These are phyloP conservation scores for Wickerhamiella shivajii DNA, from an alignment of 805 yeast species.

Conservation along the genomic window DNA sequence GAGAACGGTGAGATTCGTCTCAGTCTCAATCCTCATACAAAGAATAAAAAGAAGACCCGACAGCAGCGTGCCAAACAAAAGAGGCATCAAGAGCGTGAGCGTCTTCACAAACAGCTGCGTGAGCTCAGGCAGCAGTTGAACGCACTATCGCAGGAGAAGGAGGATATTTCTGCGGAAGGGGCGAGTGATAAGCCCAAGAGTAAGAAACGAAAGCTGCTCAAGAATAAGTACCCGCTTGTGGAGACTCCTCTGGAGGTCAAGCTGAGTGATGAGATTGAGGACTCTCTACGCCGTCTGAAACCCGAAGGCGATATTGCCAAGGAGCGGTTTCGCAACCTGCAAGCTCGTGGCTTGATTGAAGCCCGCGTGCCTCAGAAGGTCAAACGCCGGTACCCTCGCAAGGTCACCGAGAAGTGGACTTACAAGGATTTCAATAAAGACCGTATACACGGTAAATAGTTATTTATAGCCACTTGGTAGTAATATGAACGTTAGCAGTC, in stretches of 20 bases:
- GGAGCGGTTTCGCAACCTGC: constrained; percentile 70
- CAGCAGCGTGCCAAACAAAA: constrained; percentile 60
- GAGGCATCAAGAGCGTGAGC: constrained; percentile 27
- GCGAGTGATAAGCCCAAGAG: constrained; percentile 16
- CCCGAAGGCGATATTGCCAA: constrained; percentile 83
- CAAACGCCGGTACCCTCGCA: constrained; percentile 53
- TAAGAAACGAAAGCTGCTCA: constrained; percentile 28
- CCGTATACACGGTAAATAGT: constrained; percentile 5
- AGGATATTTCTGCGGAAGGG: constrained; percentile 11
- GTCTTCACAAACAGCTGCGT: constrained; percentile 31
- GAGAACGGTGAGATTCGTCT: constrained; percentile 25
- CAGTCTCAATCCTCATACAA: constrained; percentile 60
- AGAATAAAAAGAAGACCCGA: constrained; percentile 57
- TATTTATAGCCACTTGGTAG: too few relatives aligned
- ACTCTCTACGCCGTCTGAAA: constrained; percentile 65
- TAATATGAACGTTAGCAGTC: too few relatives aligned
- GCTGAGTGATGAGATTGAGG: constrained; percentile 75
- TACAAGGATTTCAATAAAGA: constrained; percentile 54
- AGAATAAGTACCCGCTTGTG: constrained; percentile 32
- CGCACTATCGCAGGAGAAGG: constrained; percentile 31
- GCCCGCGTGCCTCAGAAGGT: constrained; percentile 58
- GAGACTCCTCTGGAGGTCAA: constrained; percentile 53
- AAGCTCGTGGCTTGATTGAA: constrained; percentile 76
- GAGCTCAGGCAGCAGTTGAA: constrained; percentile 44
- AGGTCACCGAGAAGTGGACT: constrained; percentile 83